These are phyloP conservation scores for Vitis vinifera DNA, from an alignment of 164 flowering plant species.

Conservation along the genomic window DNA sequence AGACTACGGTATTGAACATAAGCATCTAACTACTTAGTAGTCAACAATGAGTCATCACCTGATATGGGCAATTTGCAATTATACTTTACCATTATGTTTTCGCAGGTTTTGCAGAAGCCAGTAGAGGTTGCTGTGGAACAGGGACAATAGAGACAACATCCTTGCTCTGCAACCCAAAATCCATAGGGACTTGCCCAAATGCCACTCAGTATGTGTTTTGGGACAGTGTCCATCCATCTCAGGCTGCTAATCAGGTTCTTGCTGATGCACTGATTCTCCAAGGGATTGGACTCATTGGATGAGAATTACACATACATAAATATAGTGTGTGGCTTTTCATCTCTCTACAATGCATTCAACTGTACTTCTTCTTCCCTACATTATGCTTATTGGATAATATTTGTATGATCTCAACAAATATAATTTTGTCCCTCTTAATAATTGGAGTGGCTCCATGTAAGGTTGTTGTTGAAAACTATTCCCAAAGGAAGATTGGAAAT, in stretches of 20 bases:
- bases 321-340: too few relatives aligned
- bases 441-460: too few relatives aligned
- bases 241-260: constrained; percentile 82
- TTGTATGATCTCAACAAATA: too few relatives aligned
- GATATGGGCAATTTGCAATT: too few relatives aligned
- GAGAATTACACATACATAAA: neutral
- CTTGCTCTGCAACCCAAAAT: constrained; percentile 71
- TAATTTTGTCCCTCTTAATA: too few relatives aligned
- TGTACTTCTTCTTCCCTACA: too few relatives aligned
- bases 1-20: constrained; percentile 41
- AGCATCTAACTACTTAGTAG: too few relatives aligned
- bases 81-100: neutral
- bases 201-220: constrained; percentile 87
- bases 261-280: constrained; percentile 66
- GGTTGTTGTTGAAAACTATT: too few relatives aligned
- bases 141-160: constrained; percentile 71
- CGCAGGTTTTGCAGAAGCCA: constrained; percentile 74
- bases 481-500: too few relatives aligned
- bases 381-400: too few relatives aligned
- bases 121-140: constrained; percentile 89
- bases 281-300: constrained; percentile 65
- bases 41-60: too few relatives aligned
- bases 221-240: constrained; percentile 93
- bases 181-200: constrained; percentile 79
- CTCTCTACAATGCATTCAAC: too few relatives aligned